Percentiles rank a stretch among this genome's conserved stretches.
These are phyloP conservation scores for Blastocystis sp. DNA, from an alignment of 352 stramenopile genomes.

Conservation along the genomic window DNA sequence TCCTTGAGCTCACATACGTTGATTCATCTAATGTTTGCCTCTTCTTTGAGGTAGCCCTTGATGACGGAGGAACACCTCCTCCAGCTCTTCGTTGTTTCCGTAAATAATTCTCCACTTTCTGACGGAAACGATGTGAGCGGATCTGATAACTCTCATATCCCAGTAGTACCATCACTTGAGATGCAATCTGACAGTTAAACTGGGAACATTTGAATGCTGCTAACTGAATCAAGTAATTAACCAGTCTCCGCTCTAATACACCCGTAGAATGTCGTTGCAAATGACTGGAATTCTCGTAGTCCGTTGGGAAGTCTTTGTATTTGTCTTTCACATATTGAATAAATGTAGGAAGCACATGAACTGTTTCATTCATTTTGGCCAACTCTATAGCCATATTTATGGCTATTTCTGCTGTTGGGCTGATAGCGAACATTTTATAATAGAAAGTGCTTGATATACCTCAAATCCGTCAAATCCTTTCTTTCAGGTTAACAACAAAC, in stretches of 20 bases:
- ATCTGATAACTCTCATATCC: constrained; percentile 29
- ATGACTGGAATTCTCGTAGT: constrained; percentile 8
- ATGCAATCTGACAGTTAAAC: neutral
- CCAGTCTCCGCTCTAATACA: neutral
- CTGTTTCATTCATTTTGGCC: neutral
- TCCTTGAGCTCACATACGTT: too few species aligned
- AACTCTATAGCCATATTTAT: constrained; percentile 8
- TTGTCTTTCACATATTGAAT: neutral
- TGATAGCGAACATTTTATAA: neutral
- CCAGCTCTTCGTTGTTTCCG: neutral
- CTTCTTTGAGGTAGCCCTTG: neutral
- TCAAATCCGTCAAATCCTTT: neutral
- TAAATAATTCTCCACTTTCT: constrained; percentile 60
- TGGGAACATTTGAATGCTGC: neutral
- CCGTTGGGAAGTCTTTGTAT: neutral
- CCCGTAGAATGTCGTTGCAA: constrained; percentile 17
- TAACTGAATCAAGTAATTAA: neutral
- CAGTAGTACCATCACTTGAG: constrained; percentile 14
- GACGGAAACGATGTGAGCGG: constrained; percentile 34
- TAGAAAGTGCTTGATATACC: neutral
- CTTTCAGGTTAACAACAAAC: constrained; percentile 9
- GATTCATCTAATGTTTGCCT: neutral
- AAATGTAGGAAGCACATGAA: neutral
- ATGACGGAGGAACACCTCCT: neutral
- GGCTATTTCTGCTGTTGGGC: neutral